Percentiles rank a stretch among this genome's conserved stretches.
phyloP scores from a whole-genome alignment of 805 yeast genomes.

The Ogataea henricii region DNA sequence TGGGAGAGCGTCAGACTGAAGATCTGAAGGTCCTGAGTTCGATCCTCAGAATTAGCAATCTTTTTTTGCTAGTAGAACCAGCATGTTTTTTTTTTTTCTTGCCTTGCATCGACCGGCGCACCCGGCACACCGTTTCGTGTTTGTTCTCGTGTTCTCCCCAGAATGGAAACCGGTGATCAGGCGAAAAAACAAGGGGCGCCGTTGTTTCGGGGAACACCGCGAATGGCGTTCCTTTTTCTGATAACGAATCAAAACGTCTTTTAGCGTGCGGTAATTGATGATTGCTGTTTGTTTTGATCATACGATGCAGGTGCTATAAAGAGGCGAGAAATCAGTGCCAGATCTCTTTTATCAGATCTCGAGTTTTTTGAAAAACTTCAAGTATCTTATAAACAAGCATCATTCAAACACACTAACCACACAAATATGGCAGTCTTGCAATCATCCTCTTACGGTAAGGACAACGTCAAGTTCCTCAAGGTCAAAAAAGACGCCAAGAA shows the following conservation, averaged over 20 bases:
- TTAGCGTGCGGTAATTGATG: slow-evolving; percentile 6
- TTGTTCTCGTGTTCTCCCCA: background rate
- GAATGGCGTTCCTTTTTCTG: background rate
- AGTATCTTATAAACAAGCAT: background rate
- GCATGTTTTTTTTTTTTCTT: background rate
- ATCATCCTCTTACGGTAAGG: slow-evolving; percentile 79
- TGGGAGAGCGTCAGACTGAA: slow-evolving; percentile 33
- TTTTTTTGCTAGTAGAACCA: background rate
- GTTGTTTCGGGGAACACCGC: slow-evolving; percentile 7
- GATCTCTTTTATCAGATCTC: background rate
- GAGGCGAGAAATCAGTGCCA: background rate
- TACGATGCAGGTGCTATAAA: slow-evolving; percentile 2
- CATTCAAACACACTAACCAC: background rate
- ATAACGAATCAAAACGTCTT: slow-evolving; percentile 7
- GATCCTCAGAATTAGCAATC: slow-evolving; percentile 28
- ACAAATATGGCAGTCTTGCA: slow-evolving; percentile 32
- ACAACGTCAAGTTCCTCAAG: slow-evolving; percentile 87
- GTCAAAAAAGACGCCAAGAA: slow-evolving; percentile 76
- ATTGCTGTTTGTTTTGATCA: slow-evolving; percentile 1
- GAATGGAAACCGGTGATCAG: slow-evolving; percentile 1
- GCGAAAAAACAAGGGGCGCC: slow-evolving; percentile 1
- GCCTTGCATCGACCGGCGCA: background rate
- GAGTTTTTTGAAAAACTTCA: background rate
- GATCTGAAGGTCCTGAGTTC: slow-evolving; percentile 32
- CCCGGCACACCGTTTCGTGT: slow-evolving; percentile 1